Base-by-base conservation (phyloP, 2,329 filamentous ascomycete genomes). In the Remersonia thermophila region DNA sequence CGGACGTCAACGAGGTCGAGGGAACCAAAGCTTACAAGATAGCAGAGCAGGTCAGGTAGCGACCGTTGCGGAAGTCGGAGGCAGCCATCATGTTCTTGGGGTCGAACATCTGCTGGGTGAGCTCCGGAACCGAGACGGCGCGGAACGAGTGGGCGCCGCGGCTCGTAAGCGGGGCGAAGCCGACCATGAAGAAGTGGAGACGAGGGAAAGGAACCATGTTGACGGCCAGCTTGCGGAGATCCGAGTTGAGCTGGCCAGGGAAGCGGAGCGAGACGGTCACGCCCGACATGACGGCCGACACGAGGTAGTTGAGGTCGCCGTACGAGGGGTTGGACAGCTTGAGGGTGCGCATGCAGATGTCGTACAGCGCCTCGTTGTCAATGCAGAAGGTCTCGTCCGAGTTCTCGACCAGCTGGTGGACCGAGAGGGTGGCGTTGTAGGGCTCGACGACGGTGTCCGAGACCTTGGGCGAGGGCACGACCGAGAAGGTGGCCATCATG, bases 1-100 rank as follows among this genome's bases (percentile, higher is more conserved):
- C 2, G 14, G 11, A 25, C 7, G 7, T 14, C 8, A 17, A 13
- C 3, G 5, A 8, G n/a, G 12, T 9, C 28, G 31, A 26, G 23
- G 13, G 14, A 12, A 6, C 20, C 9, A 29, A 15, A 45, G 68
- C 76, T 65, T 64, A 81, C 77, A 98, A 98, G 69, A 98, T 94
- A 62, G 91, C 87, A 64, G 82, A 96, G 81, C 91, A 98, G 54
- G 91, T 98, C 59, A 98, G 79, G 76, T 98, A 98, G 58, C 91
- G 91, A 65, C 91, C 91, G 67, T 96, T 98, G 58, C 91, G 85
- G 86, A 98, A 98, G 73, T 98, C 91, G 47, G 87, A 93, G 49
- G 91, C 91, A 69, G 91, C 91, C 91, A 98, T 98, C 89, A 98
- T 98, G 81, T 98, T 98, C 86, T 96, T 98, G 58, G 91, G 89